phyloP scores from a whole-genome alignment of 352 stramenopile genomes.

The Pilasporangium apinafurcum region DNA sequence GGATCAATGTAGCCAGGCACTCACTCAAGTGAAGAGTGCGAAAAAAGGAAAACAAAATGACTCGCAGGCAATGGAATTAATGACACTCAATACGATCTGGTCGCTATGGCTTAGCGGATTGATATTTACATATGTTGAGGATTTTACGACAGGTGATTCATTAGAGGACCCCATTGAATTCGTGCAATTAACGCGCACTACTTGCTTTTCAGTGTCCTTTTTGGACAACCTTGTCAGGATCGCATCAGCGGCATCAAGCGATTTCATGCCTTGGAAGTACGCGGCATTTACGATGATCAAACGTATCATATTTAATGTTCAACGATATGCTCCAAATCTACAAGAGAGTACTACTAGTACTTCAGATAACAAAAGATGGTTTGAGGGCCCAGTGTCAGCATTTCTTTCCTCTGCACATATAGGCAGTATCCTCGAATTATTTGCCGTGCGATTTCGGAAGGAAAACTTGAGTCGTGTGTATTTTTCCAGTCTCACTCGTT shows the following conservation, averaged over 20 bases:
- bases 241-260: constrained; percentile 1
- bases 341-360: too few species aligned
- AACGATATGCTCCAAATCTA: too few species aligned
- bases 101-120: constrained; percentile 22
- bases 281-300: constrained; percentile 19
- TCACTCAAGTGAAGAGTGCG: not conserved
- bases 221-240: constrained; percentile 19
- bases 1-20: not conserved
- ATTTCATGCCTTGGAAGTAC: constrained; percentile 17
- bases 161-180: not conserved
- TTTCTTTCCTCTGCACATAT: constrained; percentile 12
- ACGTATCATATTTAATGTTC: constrained; percentile 1
- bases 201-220: constrained; percentile 18
- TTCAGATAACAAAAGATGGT: not conserved
- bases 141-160: not conserved
- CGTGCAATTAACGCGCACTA: not conserved
- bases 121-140: constrained; percentile 7
- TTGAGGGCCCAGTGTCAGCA: not conserved
- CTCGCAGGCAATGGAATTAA: not conserved
- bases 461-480: constrained; percentile 22
- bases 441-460: constrained; percentile 19
- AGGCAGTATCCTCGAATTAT: constrained; percentile 17
- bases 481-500: constrained; percentile 20
- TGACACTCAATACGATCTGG: constrained; percentile 11
- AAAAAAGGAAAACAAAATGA: not conserved